Evolutionary conservation across 2,329 filamentous ascomycete species (phyloP).

Genomic region (Sporothrix sp.): DNA sequence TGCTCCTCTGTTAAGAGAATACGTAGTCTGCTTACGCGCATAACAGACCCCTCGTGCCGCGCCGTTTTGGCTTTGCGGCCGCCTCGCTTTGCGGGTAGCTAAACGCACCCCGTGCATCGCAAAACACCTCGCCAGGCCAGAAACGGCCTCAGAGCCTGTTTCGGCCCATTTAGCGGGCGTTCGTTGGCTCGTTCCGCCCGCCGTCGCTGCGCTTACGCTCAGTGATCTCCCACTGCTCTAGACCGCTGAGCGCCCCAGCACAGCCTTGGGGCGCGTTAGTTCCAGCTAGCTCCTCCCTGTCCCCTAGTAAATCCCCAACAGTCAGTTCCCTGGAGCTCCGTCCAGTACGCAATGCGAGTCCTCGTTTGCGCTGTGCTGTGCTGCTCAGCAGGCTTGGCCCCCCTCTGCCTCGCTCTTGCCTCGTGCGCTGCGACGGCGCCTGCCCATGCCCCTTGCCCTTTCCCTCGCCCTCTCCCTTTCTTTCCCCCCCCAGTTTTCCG

Average conservation of each 20-base stretch:
- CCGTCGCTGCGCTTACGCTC: not conserved
- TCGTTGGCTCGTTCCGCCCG: conserved; percentile 2
- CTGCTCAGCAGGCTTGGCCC: conserved; percentile 3
- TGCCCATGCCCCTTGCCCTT: not conserved
- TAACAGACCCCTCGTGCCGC: too few relatives aligned
- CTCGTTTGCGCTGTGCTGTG: too few relatives aligned
- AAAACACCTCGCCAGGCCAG: too few relatives aligned
- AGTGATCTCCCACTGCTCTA: not conserved
- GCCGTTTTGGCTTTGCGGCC: too few relatives aligned
- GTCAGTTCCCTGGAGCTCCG: too few relatives aligned
- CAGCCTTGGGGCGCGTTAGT: not conserved
- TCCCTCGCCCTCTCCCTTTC: not conserved
- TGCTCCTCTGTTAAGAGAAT: too few relatives aligned
- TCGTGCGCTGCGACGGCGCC: conserved; percentile 4
- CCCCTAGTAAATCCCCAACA: too few relatives aligned
- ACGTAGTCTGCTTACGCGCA: too few relatives aligned
- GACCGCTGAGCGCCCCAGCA: not conserved
- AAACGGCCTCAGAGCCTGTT: too few relatives aligned
- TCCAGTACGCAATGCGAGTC: too few relatives aligned
- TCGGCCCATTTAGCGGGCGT: not conserved
- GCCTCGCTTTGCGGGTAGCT: too few relatives aligned
- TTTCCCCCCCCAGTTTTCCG: conserved; percentile 7
- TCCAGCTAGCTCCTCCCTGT: not conserved
- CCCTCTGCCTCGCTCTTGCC: not conserved
- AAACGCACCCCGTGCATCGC: too few relatives aligned